Evolutionary conservation across 176 grass and related monocot species (phyloP), one percentile per base, ranked within the genome.

Genomic region (Phragmites australis): DNA sequence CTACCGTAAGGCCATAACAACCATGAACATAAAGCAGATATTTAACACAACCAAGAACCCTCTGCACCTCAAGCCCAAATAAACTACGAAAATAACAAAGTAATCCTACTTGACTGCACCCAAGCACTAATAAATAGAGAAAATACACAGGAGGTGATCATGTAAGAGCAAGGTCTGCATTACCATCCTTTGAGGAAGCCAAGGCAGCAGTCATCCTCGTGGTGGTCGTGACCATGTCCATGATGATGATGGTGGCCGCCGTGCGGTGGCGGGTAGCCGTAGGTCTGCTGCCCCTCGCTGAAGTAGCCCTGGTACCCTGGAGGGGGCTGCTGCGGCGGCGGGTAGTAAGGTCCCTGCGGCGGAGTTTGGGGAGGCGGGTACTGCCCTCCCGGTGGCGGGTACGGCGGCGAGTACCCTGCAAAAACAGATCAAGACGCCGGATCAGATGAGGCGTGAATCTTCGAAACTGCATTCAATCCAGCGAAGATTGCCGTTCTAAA

Each of bases 171-270:
- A 70, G 40, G 18, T 26, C 13, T 50, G 54, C 45, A 74, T 89
- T 97, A 97, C 94, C 94, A 97, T 97, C 94, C 94, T 85, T 62
- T 84, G 71, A 97, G 80, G 92, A 90, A 97, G 56, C 89, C 93
- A 62, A 89, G 76, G 89, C 92, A 90, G 51, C 76, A 86, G 37
- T 78, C 88, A 9, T 84, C 76, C 21, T 80, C 93, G 25, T 90
- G 80, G 32, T 87, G 81, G 68, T 93, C 84, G 55, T 76, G 80
- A 37, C 79, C 60, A n/a, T 81, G 79, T 1, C 65, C 25, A 53
- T 65, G 82, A 14, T 82, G 84, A 3, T 78, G 65, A 6, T 78
- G 80, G 12, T 84, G 75, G 18, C 40, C 68, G 21, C 52, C 81
- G 3, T 60, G 62, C 21, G 77, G 77, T 2, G 81, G 87, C 27